These are phyloP conservation scores for Sequoiadendron giganteum DNA, from an alignment of 75 land plant species.

Conservation along the genomic window DNA sequence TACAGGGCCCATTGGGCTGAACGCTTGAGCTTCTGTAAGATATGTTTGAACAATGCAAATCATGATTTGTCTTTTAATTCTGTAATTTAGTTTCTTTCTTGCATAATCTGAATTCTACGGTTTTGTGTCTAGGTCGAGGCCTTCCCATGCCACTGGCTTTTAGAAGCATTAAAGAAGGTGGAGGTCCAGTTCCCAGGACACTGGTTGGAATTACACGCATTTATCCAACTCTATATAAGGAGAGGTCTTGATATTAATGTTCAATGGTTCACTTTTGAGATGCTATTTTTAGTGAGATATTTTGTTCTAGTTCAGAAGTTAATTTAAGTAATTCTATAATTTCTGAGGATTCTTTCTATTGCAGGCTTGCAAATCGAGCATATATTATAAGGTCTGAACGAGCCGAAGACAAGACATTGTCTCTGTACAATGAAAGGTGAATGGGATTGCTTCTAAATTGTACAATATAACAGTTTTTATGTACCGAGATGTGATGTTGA, in stretches of 20 bases:
- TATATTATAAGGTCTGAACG: slow-evolving; percentile 62
- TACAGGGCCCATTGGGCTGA: slow-evolving; percentile 83
- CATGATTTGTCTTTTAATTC: not conserved
- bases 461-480: not conserved
- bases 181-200: slow-evolving; percentile 71
- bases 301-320: not conserved
- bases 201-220: slow-evolving; percentile 62
- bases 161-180: slow-evolving; percentile 64
- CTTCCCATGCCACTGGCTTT: slow-evolving; percentile 60
- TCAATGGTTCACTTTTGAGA: not conserved
- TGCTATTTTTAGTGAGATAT: not conserved
- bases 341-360: slow-evolving; percentile 15
- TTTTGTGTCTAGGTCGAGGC: slow-evolving; percentile 45
- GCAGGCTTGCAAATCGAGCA: slow-evolving; percentile 50
- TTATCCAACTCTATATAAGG: slow-evolving; percentile 74
- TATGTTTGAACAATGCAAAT: not conserved
- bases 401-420: slow-evolving; percentile 42
- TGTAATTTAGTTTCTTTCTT: slow-evolving; percentile 1
- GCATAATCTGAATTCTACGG: not conserved
- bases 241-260: slow-evolving; percentile 42
- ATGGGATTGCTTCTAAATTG: not conserved
- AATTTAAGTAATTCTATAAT: not conserved
- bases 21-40: slow-evolving; percentile 74
- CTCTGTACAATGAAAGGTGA: slow-evolving; percentile 57
- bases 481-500: not conserved